These are phyloP conservation scores for Penicillium coffeae DNA, from an alignment of 495 filamentous ascomycete genomes.

Conservation along the genomic window DNA sequence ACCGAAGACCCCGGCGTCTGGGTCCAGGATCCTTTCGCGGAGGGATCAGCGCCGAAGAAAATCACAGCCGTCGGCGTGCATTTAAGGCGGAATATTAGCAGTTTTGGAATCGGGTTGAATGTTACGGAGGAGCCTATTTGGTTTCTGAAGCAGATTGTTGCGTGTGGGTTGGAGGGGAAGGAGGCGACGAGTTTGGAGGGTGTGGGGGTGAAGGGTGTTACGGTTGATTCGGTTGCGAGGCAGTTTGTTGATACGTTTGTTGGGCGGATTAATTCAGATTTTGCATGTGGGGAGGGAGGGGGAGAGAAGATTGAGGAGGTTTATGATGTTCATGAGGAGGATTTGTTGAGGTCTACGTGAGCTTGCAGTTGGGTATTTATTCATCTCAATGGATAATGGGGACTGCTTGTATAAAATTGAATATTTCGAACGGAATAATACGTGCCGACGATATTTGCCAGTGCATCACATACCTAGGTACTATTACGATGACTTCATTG, in stretches of 20 bases:
- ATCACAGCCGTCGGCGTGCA: conserved; percentile 89
- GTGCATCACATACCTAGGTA: too few relatives aligned
- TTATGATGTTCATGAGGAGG: conserved; percentile 34
- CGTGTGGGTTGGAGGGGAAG: conserved; percentile 81
- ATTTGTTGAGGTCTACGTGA: conserved; percentile 14
- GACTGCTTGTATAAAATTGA: too few relatives aligned
- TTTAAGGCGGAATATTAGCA: conserved; percentile 76
- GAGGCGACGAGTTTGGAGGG: conserved; percentile 65
- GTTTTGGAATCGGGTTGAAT: conserved; percentile 84
- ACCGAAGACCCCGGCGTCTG: conserved; percentile 87
- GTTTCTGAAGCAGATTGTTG: conserved; percentile 71
- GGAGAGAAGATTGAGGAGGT: conserved; percentile 43
- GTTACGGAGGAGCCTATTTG: conserved; percentile 62
- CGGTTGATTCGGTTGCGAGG: conserved; percentile 31
- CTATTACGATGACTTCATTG: too few relatives aligned
- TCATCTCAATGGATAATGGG: too few relatives aligned
- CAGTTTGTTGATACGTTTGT: conserved; percentile 42
- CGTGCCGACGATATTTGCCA: too few relatives aligned
- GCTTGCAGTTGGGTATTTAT: not conserved
- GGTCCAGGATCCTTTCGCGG: conserved; percentile 36
- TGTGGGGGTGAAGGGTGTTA: conserved; percentile 27
- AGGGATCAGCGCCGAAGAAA: conserved; percentile 50
- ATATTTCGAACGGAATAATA: too few relatives aligned
- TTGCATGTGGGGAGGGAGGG: conserved; percentile 27
- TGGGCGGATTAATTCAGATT: conserved; percentile 36